A percentile compares a stretch with the other conserved stretches of the same genome.
Evolutionary conservation across 768 basidiomycete genomes (phyloP).

Genomic region (Termitomyces sp.): DNA sequence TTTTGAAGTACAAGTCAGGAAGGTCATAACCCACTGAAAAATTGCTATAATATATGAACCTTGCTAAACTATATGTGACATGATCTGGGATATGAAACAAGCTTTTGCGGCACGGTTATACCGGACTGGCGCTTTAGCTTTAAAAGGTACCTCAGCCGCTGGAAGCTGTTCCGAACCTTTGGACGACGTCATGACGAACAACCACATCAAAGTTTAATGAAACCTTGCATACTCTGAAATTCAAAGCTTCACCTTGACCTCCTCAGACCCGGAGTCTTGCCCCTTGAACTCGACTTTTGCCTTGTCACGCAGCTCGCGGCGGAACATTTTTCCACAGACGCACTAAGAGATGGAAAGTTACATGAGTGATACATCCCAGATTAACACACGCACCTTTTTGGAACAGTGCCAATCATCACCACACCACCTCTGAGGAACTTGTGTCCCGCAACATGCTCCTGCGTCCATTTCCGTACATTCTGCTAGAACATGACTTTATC

Average conservation of each 20-base stretch:
- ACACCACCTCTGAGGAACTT: constrained; percentile 79
- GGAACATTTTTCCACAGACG: constrained; percentile 85
- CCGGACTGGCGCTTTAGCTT: too few relatives aligned
- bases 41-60: too few relatives aligned
- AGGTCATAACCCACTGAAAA: too few relatives aligned
- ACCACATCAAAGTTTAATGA: too few relatives aligned
- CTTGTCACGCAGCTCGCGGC: constrained; percentile 66
- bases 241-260: constrained; percentile 29
- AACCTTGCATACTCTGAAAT: too few relatives aligned
- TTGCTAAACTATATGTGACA: too few relatives aligned
- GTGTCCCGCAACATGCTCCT: constrained; percentile 63
- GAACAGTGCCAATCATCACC: constrained; percentile 53
- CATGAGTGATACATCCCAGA: background rate
- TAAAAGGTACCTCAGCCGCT: too few relatives aligned
- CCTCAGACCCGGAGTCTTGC: constrained; percentile 28
- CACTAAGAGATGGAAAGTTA: constrained; percentile 30
- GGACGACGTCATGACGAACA: too few relatives aligned
- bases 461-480: constrained; percentile 61
- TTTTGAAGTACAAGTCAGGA: too few relatives aligned
- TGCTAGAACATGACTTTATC: constrained; percentile 39
- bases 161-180: too few relatives aligned
- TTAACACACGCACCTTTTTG: constrained; percentile 51
- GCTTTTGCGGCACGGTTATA: too few relatives aligned
- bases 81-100: too few relatives aligned
- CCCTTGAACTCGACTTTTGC: constrained; percentile 53